Evolutionary conservation across 805 yeast species (phyloP).

Genomic region (Ogataea methylovora): DNA sequence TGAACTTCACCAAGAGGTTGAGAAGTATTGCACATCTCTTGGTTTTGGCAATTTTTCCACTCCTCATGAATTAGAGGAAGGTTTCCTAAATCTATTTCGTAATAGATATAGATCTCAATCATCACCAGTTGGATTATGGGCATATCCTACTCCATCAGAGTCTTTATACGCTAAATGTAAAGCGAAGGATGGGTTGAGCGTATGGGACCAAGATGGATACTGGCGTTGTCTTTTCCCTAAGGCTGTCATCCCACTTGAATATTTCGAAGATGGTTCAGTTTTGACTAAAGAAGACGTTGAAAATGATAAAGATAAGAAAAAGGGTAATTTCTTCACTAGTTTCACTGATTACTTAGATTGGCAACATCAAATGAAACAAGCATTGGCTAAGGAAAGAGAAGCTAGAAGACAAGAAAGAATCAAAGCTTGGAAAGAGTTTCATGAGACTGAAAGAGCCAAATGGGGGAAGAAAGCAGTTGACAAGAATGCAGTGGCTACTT

Average conservation of each 20-base stretch:
- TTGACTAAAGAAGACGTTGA: constrained; percentile 57
- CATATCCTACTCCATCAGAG: constrained; percentile 21
- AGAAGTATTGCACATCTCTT: too few relatives aligned
- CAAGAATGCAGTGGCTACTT: background rate
- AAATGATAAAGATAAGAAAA: constrained; percentile 31
- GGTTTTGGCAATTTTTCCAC: too few relatives aligned
- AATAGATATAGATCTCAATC: constrained; percentile 3
- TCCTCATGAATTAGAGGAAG: too few relatives aligned
- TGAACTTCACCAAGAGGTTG: too few relatives aligned
- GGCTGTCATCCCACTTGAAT: constrained; percentile 25
- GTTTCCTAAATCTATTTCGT: too few relatives aligned
- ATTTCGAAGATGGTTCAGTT: constrained; percentile 13
- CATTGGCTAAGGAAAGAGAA: constrained; percentile 31
- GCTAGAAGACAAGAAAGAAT: constrained; percentile 1
- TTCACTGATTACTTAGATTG: constrained; percentile 62
- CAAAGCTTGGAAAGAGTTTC: constrained; percentile 15
- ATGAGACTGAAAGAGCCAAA: constrained; percentile 15
- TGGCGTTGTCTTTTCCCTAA: constrained; percentile 90
- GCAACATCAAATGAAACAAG: constrained; percentile 47
- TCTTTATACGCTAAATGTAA: constrained; percentile 51
- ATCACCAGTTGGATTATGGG: constrained; percentile 14
- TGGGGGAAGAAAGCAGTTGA: constrained; percentile 14
- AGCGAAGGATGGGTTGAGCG: constrained; percentile 57
- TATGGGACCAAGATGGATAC: constrained; percentile 77
- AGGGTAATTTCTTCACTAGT: constrained; percentile 57